These are phyloP conservation scores for Candida qinlingensis DNA, from an alignment of 805 yeast genomes.

Conservation along the genomic window DNA sequence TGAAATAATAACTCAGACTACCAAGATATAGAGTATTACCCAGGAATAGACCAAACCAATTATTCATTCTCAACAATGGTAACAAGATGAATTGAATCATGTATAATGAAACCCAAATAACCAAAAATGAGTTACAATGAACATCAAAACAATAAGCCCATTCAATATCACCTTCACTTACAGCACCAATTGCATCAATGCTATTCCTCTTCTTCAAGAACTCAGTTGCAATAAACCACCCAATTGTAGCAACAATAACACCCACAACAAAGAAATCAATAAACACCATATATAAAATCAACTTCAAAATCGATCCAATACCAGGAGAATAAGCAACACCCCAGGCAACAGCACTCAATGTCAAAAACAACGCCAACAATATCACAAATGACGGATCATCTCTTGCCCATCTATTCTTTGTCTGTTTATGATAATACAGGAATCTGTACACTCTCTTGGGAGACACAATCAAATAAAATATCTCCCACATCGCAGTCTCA, in stretches of 20 bases:
- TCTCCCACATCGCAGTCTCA: constrained; percentile 92
- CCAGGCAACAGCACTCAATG: constrained; percentile 82
- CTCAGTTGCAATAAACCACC: constrained; percentile 68
- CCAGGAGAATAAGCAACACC: constrained; percentile 75
- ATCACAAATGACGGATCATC: constrained; percentile 90
- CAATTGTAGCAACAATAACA: constrained; percentile 57
- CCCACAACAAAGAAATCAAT: constrained; percentile 78
- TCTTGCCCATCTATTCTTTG: constrained; percentile 75
- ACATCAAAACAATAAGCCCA: constrained; percentile 96
- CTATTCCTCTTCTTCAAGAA: constrained; percentile 43
- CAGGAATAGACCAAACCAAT: constrained; percentile 61
- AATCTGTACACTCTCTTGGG: constrained; percentile 82
- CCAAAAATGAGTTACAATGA: constrained; percentile 84
- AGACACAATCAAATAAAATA: constrained; percentile 61
- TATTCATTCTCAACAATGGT: constrained; percentile 63
- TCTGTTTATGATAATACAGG: constrained; percentile 76
- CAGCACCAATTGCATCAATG: constrained; percentile 23
- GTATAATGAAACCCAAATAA: constrained; percentile 73
- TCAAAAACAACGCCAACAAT: constrained; percentile 58
- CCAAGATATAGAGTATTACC: constrained; percentile 77
- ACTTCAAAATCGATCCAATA: constrained; percentile 51
- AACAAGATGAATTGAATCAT: constrained; percentile 68
- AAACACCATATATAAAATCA: constrained; percentile 77
- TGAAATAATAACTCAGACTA: constrained; percentile 69
- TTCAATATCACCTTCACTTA: constrained; percentile 48